Evolutionary conservation across 2,329 filamentous ascomycete genomes (phyloP).

Genomic region (Fusarium praegraminearum): DNA sequence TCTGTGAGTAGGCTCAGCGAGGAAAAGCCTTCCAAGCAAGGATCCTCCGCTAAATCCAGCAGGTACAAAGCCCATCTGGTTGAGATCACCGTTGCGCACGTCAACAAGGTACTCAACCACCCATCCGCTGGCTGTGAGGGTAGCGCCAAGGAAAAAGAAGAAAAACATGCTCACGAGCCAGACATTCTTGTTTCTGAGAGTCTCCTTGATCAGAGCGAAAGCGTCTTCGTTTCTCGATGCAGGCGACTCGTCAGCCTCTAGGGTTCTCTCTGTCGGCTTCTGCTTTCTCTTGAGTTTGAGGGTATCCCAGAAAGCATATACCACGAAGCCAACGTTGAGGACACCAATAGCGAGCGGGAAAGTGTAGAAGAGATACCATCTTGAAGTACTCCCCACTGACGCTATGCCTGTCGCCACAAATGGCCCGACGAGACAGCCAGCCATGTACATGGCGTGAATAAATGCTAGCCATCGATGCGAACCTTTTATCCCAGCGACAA

Average conservation of each 20-base stretch:
- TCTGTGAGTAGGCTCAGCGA: slow-evolving; percentile 70
- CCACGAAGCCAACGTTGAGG: slow-evolving; percentile 61
- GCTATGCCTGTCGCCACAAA: slow-evolving; percentile 67
- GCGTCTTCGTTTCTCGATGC: slow-evolving; percentile 51
- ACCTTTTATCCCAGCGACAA: slow-evolving; percentile 62
- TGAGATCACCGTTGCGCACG: slow-evolving; percentile 67
- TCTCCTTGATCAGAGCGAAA: slow-evolving; percentile 57
- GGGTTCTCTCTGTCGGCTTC: neutral
- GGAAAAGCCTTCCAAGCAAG: slow-evolving; percentile 66
- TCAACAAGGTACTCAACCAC: slow-evolving; percentile 73
- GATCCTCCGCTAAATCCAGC: slow-evolving; percentile 70
- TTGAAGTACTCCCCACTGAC: slow-evolving; percentile 48
- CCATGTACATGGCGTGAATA: slow-evolving; percentile 72
- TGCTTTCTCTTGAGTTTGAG: slow-evolving; percentile 50
- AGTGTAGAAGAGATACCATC: slow-evolving; percentile 69
- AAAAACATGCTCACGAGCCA: slow-evolving; percentile 73
- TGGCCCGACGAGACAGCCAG: slow-evolving; percentile 67
- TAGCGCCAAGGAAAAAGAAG: slow-evolving; percentile 71
- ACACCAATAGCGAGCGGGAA: slow-evolving; percentile 66
- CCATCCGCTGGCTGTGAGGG: slow-evolving; percentile 70
- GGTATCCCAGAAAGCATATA: slow-evolving; percentile 63
- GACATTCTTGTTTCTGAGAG: slow-evolving; percentile 60
- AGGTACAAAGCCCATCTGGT: slow-evolving; percentile 71
- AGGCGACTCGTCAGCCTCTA: slow-evolving; percentile 12
- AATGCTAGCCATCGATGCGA: slow-evolving; percentile 72